These are phyloP conservation scores for Choiromyces venosus DNA, from an alignment of 495 filamentous ascomycete species.

Conservation along the genomic window DNA sequence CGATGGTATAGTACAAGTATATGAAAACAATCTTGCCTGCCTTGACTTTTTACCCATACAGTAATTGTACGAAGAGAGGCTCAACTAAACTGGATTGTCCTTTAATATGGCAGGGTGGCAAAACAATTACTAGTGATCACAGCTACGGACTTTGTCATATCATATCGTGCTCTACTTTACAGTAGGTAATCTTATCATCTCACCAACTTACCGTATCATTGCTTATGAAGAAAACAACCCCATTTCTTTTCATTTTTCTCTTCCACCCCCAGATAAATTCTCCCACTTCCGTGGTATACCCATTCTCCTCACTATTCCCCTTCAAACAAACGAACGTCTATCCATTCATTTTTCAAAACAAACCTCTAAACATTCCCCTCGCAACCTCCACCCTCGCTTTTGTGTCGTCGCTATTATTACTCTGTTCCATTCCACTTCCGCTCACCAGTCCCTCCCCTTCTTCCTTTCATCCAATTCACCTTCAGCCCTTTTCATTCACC, in stretches of 20 bases:
- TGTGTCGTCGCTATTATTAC: background rate
- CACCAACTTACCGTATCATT: background rate
- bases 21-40: too few relatives aligned
- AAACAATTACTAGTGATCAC: background rate
- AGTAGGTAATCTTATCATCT: background rate
- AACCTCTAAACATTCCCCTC: background rate
- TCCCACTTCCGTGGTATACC: background rate
- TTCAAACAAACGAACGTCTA: background rate
- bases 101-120: background rate
- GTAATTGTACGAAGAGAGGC: background rate
- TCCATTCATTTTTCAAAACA: background rate
- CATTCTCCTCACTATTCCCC: background rate
- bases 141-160: background rate
- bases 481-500: background rate
- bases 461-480: background rate
- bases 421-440: background rate
- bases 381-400: background rate
- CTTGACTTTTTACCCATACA: too few relatives aligned
- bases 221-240: background rate
- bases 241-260: background rate
- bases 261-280: background rate
- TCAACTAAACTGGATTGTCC: background rate
- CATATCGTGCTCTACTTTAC: background rate
- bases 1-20: too few relatives aligned
- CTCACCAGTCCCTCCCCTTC: background rate